These are phyloP conservation scores for Phoma sp. DNA, from an alignment of 2,329 filamentous ascomycete genomes.

Conservation along the genomic window DNA sequence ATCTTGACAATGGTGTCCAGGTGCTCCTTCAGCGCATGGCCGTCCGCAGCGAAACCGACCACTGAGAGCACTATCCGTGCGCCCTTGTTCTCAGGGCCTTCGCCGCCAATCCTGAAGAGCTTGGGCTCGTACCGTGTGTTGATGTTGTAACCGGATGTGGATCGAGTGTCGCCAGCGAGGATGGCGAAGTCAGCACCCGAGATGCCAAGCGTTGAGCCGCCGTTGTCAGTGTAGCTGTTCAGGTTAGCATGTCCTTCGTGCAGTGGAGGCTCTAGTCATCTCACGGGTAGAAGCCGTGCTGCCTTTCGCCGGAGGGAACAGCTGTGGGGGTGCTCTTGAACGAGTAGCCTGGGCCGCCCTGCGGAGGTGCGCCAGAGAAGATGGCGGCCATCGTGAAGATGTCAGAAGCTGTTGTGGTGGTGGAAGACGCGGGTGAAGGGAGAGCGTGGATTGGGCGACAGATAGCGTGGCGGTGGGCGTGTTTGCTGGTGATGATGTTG, in stretches of 20 bases:
- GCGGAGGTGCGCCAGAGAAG: slow-evolving; percentile 57
- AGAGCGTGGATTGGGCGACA: slow-evolving; percentile 18
- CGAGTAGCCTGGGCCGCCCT: slow-evolving; percentile 64
- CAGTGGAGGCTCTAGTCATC: slow-evolving; percentile 38
- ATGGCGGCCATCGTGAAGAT: slow-evolving; percentile 60
- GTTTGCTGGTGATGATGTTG: slow-evolving; percentile 30
- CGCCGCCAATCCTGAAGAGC: slow-evolving; percentile 95
- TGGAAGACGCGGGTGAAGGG: background rate
- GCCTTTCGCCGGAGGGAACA: slow-evolving; percentile 57
- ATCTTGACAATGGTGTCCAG: slow-evolving; percentile 96
- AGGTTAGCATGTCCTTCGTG: slow-evolving; percentile 20
- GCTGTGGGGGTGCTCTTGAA: slow-evolving; percentile 61
- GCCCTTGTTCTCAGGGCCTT: slow-evolving; percentile 82
- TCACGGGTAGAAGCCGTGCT: slow-evolving; percentile 94
- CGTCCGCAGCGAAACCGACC: slow-evolving; percentile 94
- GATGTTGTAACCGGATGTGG: slow-evolving; percentile 95
- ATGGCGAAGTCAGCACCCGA: slow-evolving; percentile 93
- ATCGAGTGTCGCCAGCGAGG: slow-evolving; percentile 95
- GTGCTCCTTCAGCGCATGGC: slow-evolving; percentile 89
- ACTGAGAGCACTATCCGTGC: slow-evolving; percentile 90
- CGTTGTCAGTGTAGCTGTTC: slow-evolving; percentile 92
- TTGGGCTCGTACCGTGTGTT: slow-evolving; percentile 96
- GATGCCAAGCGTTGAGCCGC: slow-evolving; percentile 94
- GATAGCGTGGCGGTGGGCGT: slow-evolving; percentile 23
- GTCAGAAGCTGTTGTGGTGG: slow-evolving; percentile 5